Conservation (phyloP, 148 eudicot genomes). For the Vaccinium macrocarpon region DNA sequence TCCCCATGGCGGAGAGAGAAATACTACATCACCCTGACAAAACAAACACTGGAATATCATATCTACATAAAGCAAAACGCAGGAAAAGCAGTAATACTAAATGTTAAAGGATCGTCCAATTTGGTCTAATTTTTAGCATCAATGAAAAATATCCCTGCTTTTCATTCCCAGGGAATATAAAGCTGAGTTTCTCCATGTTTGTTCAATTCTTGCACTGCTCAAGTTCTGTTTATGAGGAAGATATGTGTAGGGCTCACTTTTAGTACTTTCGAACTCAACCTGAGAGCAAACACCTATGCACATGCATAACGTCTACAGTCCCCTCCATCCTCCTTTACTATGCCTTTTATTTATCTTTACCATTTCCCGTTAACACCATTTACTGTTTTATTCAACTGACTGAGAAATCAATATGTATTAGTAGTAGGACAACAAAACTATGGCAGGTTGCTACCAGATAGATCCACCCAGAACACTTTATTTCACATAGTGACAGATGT, state of each 20-base stretch:
- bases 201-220: not conserved
- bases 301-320: not conserved
- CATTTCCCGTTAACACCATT: not conserved
- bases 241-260: not conserved
- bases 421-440: not conserved
- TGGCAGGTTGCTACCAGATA: not conserved
- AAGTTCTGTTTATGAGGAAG: not conserved
- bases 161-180: not conserved
- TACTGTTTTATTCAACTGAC: not conserved
- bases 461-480: not conserved
- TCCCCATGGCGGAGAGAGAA: conserved; percentile 64
- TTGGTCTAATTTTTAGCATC: not conserved
- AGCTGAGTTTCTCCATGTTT: not conserved
- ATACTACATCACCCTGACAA: conserved; percentile 39
- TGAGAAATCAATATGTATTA: not conserved
- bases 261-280: not conserved
- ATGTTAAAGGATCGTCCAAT: not conserved
- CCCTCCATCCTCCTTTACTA: not conserved
- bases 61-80: not conserved
- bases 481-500: not conserved
- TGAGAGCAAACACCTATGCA: not conserved
- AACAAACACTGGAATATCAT: not conserved
- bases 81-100: not conserved
- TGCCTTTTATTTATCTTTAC: not conserved
- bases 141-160: not conserved